phyloP scores from a whole-genome alignment of 2,329 filamentous ascomycete genomes.

The Aspergillus sp. region DNA sequence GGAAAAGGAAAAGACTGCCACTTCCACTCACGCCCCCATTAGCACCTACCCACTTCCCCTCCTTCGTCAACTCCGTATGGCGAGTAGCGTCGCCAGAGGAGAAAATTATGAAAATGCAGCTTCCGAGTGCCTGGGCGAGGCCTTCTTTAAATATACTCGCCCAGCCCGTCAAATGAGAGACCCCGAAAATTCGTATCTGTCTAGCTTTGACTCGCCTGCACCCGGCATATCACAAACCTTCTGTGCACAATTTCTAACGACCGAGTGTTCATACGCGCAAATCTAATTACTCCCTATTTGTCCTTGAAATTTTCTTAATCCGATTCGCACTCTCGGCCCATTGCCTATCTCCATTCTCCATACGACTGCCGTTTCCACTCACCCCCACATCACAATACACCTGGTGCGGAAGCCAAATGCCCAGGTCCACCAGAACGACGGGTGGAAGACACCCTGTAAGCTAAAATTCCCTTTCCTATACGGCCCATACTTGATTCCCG shows the following conservation, averaged over 20 bases:
- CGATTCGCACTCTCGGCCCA: background rate
- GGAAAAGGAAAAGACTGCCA: conserved; percentile 13
- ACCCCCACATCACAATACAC: conserved; percentile 11
- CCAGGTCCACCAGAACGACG: conserved; percentile 7
- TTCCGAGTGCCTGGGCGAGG: background rate
- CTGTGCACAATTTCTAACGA: background rate
- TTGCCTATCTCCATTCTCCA: conserved; percentile 6
- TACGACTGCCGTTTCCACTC: conserved; percentile 4
- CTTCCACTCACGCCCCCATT: background rate
- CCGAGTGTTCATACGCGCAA: background rate
- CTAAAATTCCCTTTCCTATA: background rate
- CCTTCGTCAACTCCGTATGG: conserved; percentile 1
- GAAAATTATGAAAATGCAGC: conserved; percentile 6
- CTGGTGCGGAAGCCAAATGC: conserved; percentile 6
- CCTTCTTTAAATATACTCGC: conserved; percentile 7
- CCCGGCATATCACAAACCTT: background rate
- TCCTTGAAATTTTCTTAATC: background rate
- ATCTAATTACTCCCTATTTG: background rate
- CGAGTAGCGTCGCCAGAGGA: conserved; percentile 3
- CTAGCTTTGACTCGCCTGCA: background rate
- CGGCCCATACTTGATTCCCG: background rate
- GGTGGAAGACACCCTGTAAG: conserved; percentile 6
- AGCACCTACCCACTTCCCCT: conserved; percentile 12
- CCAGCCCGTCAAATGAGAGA: conserved; percentile 4
- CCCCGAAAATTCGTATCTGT: background rate